Conservation (phyloP, 225 moss, liverwort and hornwort species). For the Bryoerythrophyllum caledonicum region DNA sequence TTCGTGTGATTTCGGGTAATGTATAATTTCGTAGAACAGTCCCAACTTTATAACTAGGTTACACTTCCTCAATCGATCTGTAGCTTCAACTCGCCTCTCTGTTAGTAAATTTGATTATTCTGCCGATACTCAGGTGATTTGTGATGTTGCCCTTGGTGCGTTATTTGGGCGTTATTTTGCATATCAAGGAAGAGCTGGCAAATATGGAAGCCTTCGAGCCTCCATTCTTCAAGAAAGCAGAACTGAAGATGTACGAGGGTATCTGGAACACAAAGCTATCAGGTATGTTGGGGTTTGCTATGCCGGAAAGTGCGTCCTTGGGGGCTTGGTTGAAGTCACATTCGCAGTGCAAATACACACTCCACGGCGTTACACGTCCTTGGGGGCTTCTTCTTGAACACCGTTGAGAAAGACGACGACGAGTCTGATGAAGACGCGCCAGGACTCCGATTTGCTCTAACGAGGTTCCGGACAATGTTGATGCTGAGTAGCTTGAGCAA, state of each 20-base stretch:
- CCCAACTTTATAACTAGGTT: too few relatives aligned
- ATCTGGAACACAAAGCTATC: neutral
- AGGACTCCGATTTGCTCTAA: neutral
- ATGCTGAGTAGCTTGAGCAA: neutral
- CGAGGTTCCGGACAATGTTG: neutral
- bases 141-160: neutral
- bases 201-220: neutral
- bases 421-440: neutral
- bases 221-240: neutral
- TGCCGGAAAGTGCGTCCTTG: neutral
- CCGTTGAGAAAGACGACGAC: neutral
- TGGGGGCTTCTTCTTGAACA: neutral
- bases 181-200: neutral
- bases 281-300: neutral
- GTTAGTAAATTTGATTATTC: neutral
- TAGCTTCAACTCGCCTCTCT: neutral
- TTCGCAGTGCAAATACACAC: neutral
- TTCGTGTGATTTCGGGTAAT: too few relatives aligned
- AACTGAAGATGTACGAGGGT: neutral
- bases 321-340: neutral
- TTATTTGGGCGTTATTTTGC: neutral
- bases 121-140: neutral
- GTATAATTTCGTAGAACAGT: too few relatives aligned
- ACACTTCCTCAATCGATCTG: too few relatives aligned
- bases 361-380: neutral